Conservation (phyloP, 345 rosid species). For the Aegle marmelos region DNA sequence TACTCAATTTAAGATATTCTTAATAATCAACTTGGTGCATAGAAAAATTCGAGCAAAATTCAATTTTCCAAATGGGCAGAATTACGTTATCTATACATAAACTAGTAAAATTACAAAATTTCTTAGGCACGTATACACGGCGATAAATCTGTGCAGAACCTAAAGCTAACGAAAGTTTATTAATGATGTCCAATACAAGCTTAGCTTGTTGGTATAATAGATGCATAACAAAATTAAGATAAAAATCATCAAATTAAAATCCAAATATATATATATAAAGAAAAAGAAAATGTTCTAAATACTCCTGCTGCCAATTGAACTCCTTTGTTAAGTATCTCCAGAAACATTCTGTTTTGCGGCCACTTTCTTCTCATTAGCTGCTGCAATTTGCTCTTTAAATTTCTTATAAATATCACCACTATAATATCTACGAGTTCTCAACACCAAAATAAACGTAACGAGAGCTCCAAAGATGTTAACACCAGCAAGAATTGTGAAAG, state of each 20-base stretch:
- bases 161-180: not conserved
- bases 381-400: conserved; percentile 31
- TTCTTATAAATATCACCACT: conserved; percentile 56
- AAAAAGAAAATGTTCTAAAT: not conserved
- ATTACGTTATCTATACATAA: too few relatives aligned
- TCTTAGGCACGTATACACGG: not conserved
- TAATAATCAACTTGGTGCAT: too few relatives aligned
- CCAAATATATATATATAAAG: not conserved
- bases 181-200: not conserved
- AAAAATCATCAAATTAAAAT: not conserved
- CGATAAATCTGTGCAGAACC: not conserved
- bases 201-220: not conserved
- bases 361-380: not conserved
- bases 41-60: too few relatives aligned
- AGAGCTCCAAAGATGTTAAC: conserved; percentile 48
- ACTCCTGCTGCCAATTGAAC: not conserved
- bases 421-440: conserved; percentile 59
- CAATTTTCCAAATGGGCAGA: too few relatives aligned
- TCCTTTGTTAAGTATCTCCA: not conserved
- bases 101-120: too few relatives aligned
- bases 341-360: too few relatives aligned
- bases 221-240: not conserved
- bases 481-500: conserved; percentile 51
- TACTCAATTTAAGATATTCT: too few relatives aligned
- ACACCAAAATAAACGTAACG: conserved; percentile 43